Base-by-base conservation (phyloP, 306 rosid species). In the Pterocarpus macrocarpus region DNA sequence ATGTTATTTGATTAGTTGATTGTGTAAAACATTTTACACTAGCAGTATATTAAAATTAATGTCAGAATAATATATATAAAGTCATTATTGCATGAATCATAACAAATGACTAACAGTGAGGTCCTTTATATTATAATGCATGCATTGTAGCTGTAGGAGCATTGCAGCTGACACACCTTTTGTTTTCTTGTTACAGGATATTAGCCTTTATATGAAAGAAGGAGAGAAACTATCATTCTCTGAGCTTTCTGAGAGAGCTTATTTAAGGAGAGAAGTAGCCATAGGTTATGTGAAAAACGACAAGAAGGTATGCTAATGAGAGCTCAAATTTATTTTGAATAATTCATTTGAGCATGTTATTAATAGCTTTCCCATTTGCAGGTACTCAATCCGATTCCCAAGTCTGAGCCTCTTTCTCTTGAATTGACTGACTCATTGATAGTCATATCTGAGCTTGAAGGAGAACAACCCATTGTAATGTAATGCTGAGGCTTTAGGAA, bases 401-500 rank as follows among this genome's bases (percentile, higher is more conserved):
- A 92, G 91, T 80, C 90, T 22, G 93, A 92, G 85, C 96, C 91
- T 15, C 96, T 95, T 75, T 89, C 90, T 80, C 94, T 95, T 70
- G 87, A 88, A 79, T 53, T 85, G 87, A 89, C 92, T 5, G 98
- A 95, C 69, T 91, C 93, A 2, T 83, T 95, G 84, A 93, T 95
- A 47, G 99, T 95, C 73, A 92, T 95, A 82, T 95, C 99, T 30
- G 98, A 95, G 85, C 90, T 92, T 52, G 97, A 95, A 87, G 97
- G 94, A 83, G 97, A 92, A 81, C 97, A 91, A 38, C 97, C 97
- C 9, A 75, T 91, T 38, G 2, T 84, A 28, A 4, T 85, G 81
- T 83, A 73, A 76, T 73, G 57, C 13, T 49, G 16, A 68, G 63
- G 69, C 61, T 63, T 73, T 50, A 3, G 39, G 70, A 44, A 43